Conservation (phyloP, 495 filamentous ascomycete genomes). For the Copromyces sp. region DNA sequence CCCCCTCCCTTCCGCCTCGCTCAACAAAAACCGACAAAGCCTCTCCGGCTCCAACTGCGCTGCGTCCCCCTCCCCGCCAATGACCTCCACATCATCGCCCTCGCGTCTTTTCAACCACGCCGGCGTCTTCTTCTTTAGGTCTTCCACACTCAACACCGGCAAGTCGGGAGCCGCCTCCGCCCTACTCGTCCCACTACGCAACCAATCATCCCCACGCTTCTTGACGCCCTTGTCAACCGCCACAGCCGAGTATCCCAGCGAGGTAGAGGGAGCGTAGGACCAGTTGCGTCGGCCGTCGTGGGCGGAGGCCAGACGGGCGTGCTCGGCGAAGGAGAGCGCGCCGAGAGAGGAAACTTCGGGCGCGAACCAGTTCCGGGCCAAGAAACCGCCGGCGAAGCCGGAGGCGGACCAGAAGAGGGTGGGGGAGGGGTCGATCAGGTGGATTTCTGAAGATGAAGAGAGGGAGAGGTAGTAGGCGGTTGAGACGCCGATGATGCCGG, state of each 20-base stretch:
- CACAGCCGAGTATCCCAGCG: conserved; percentile 41
- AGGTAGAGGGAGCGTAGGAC: conserved; percentile 57
- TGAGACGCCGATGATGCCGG: conserved; percentile 70
- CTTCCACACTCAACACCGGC: neutral
- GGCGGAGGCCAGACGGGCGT: conserved; percentile 51
- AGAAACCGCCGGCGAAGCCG: conserved; percentile 63
- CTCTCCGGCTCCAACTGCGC: conserved; percentile 57
- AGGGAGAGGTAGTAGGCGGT: conserved; percentile 66
- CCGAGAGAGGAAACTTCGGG: conserved; percentile 46
- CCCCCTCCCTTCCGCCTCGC: conserved; percentile 44
- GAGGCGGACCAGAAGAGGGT: conserved; percentile 63
- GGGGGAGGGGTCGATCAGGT: conserved; percentile 57
- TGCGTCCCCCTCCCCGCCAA: conserved; percentile 50
- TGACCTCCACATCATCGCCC: conserved; percentile 47
- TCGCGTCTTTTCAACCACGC: conserved; percentile 49
- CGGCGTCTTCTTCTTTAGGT: conserved; percentile 23
- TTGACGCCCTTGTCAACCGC: conserved; percentile 14
- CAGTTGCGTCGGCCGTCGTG: conserved; percentile 51
- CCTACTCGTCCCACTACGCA: conserved; percentile 51
- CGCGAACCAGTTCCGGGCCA: conserved; percentile 64
- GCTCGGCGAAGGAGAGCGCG: conserved; percentile 57
- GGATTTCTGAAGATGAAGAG: conserved; percentile 45
- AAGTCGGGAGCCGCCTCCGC: conserved; percentile 46
- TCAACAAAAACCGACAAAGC: conserved; percentile 55
- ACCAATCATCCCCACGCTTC: conserved; percentile 49